These are phyloP conservation scores for Claviceps quebecensis DNA, from an alignment of 2,329 filamentous ascomycete genomes.

Conservation along the genomic window DNA sequence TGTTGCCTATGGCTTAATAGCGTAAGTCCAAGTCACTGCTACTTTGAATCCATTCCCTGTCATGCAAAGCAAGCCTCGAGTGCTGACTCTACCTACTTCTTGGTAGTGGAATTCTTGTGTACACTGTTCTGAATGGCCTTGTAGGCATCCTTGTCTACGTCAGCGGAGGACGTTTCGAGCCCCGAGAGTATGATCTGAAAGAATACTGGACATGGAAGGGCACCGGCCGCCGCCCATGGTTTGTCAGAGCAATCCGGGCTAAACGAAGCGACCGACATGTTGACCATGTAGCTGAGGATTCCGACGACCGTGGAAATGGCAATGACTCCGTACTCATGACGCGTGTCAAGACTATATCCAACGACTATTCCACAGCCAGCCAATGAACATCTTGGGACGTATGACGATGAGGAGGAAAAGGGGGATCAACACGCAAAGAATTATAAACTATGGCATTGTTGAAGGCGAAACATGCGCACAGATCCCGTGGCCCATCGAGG, in stretches of 20 bases:
- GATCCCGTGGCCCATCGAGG: not conserved
- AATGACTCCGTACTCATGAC: slow-evolving; percentile 1
- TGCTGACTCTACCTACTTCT: slow-evolving; percentile 1
- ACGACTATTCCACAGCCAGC: slow-evolving; percentile 4
- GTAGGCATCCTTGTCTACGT: slow-evolving; percentile 31
- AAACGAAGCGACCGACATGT: not conserved
- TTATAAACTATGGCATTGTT: no score
- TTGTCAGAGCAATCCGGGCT: slow-evolving; percentile 24
- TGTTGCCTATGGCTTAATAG: slow-evolving; percentile 64
- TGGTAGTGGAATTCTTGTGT: slow-evolving; percentile 37
- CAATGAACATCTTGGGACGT: not conserved
- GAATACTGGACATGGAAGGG: slow-evolving; percentile 43
- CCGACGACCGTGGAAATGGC: slow-evolving; percentile 1
- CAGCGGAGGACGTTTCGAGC: slow-evolving; percentile 29
- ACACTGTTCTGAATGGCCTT: slow-evolving; percentile 34
- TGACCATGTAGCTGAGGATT: not conserved
- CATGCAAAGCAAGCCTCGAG: not conserved
- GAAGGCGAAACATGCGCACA: no score
- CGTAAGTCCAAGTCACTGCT: slow-evolving; percentile 28
- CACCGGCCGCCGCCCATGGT: slow-evolving; percentile 32
- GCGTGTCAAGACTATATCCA: slow-evolving; percentile 5
- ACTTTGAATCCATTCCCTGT: not conserved
- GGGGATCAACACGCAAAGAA: no score
- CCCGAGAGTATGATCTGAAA: slow-evolving; percentile 38
- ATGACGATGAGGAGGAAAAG: not conserved